Evolutionary conservation across 1,284 basidiomycete species (phyloP).

Genomic region (Apiotrichum sp.): DNA sequence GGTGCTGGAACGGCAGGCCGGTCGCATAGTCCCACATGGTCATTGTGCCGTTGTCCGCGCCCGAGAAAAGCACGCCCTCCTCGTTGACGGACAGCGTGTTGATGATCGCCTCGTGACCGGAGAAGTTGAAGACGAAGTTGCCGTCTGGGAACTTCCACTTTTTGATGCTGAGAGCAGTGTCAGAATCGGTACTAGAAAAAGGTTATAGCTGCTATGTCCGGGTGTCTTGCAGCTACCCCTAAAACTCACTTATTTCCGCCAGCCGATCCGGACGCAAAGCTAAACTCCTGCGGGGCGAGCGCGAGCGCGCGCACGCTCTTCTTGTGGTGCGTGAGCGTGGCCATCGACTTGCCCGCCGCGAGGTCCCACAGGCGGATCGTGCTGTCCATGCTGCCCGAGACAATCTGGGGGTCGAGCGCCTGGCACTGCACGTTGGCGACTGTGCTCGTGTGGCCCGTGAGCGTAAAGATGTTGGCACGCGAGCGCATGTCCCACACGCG

Average conservation of each 20-base stretch:
- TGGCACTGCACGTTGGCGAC: constrained; percentile 92
- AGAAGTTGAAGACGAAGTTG: constrained; percentile 88
- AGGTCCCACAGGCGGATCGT: constrained; percentile 95
- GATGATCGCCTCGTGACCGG: constrained; percentile 93
- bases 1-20: constrained; percentile 87
- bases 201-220: too few relatives aligned
- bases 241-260: constrained; percentile 85
- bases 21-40: constrained; percentile 93
- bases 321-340: constrained; percentile 95
- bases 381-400: constrained; percentile 97
- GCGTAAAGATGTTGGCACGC: constrained; percentile 88
- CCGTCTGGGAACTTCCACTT: constrained; percentile 99
- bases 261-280: constrained; percentile 87
- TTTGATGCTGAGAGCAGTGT: constrained; percentile 62
- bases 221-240: too few relatives aligned
- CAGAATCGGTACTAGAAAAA: too few relatives aligned
- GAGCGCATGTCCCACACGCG: constrained; percentile 99
- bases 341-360: constrained; percentile 94
- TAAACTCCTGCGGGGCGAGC: constrained; percentile 92
- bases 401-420: constrained; percentile 93
- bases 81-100: constrained; percentile 91
- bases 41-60: constrained; percentile 82
- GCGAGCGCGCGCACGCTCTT: constrained; percentile 92
- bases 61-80: constrained; percentile 95
- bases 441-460: constrained; percentile 88